Conservation (phyloP, 352 stramenopile genomes). For the Plasmopara muralis region DNA sequence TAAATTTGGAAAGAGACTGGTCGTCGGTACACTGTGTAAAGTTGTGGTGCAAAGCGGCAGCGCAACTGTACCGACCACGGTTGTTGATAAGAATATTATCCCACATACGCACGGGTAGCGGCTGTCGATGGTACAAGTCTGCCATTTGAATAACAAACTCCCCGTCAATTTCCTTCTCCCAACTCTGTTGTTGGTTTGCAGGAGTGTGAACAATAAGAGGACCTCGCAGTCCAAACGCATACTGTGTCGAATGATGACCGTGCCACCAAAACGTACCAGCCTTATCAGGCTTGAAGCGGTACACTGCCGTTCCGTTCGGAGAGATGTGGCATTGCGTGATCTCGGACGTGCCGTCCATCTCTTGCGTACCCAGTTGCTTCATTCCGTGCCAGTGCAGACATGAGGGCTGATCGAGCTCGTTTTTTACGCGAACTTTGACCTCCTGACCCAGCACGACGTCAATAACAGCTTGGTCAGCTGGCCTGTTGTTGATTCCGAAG, state of each 20-base stretch:
- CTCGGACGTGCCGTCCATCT: no score
- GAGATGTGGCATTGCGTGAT: slow-evolving; percentile 19
- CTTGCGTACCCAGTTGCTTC: no score
- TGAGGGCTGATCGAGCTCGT: slow-evolving; percentile 6
- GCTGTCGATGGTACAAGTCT: slow-evolving; percentile 12
- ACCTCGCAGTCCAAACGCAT: slow-evolving; percentile 22
- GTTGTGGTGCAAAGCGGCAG: background rate
- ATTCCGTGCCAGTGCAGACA: slow-evolving; percentile 20
- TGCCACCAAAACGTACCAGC: slow-evolving; percentile 26
- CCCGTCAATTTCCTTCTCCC: slow-evolving; percentile 11
- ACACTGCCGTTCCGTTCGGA: slow-evolving; percentile 7
- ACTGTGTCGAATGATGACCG: slow-evolving; percentile 17
- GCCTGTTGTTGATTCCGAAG: slow-evolving; percentile 16
- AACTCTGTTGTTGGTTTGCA: background rate
- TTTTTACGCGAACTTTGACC: slow-evolving; percentile 10
- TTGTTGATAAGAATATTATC: slow-evolving; percentile 24
- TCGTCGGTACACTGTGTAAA: slow-evolving; percentile 11
- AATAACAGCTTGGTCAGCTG: slow-evolving; percentile 2
- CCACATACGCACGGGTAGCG: slow-evolving; percentile 5
- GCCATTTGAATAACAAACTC: slow-evolving; percentile 18
- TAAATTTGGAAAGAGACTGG: slow-evolving; percentile 14
- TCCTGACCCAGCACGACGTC: background rate
- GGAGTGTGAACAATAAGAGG: slow-evolving; percentile 15
- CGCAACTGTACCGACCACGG: slow-evolving; percentile 23
- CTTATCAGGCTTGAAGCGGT: slow-evolving; percentile 19